phyloP scores from a whole-genome alignment of 2,329 filamentous ascomycete genomes.

The Zymoseptoria brevis region DNA sequence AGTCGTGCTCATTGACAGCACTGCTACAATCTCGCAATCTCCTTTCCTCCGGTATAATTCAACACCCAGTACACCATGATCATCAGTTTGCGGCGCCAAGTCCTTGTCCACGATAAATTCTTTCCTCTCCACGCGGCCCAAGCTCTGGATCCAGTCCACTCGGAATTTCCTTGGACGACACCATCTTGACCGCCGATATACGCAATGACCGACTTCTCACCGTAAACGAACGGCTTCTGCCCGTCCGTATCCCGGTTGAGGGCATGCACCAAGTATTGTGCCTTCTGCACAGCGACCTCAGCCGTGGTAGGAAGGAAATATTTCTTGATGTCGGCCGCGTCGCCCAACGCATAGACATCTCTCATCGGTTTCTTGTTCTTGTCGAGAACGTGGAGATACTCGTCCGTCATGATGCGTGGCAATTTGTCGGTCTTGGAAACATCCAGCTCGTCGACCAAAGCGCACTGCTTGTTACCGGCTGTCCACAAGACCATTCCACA shows the following conservation, averaged over 20 bases:
- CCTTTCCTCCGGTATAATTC: constrained; percentile 21
- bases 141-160: constrained; percentile 36
- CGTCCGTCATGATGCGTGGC: constrained; percentile 31
- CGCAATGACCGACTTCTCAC: constrained; percentile 32
- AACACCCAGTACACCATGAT: constrained; percentile 24
- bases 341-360: constrained; percentile 29
- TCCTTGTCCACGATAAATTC: constrained; percentile 26
- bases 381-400: constrained; percentile 26
- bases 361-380: constrained; percentile 22
- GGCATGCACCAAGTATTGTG: constrained; percentile 27
- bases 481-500: constrained; percentile 35
- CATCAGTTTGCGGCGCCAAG: constrained; percentile 26
- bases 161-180: constrained; percentile 32
- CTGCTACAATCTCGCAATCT: constrained; percentile 22
- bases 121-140: constrained; percentile 40
- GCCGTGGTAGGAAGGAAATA: constrained; percentile 30
- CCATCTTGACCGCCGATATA: constrained; percentile 38
- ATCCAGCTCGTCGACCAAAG: constrained; percentile 28
- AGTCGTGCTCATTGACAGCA: neutral
- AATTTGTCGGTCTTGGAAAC: constrained; percentile 28
- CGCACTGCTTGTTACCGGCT: constrained; percentile 31
- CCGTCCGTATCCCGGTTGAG: constrained; percentile 19
- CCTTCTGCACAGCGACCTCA: constrained; percentile 34
- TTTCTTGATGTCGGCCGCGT: constrained; percentile 33
- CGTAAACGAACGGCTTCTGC: constrained; percentile 30